These are phyloP conservation scores for Saksenaea oblongispora DNA, from an alignment of 371 early-diverging fungal species.

Conservation along the genomic window DNA sequence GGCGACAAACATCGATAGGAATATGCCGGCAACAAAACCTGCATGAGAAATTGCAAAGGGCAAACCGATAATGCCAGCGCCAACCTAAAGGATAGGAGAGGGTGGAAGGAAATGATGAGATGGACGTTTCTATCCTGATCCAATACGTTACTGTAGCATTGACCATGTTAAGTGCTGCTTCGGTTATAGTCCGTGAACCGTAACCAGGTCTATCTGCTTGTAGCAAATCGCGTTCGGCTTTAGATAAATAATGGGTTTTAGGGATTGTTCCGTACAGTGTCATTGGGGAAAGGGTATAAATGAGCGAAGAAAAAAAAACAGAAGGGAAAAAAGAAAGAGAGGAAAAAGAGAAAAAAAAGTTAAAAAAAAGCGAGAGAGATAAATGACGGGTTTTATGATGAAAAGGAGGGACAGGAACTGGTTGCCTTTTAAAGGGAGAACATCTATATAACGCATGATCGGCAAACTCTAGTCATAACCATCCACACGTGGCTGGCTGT, in stretches of 20 bases:
- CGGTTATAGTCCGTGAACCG: constrained; percentile 18
- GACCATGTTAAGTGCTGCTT: constrained; percentile 44
- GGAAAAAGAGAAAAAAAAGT: background rate
- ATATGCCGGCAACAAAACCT: constrained; percentile 48
- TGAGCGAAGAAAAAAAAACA: background rate
- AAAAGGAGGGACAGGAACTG: background rate
- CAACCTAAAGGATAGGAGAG: constrained; percentile 17
- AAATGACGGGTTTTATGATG: background rate
- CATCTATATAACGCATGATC: background rate
- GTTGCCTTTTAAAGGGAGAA: constrained; percentile 3
- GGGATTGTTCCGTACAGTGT: constrained; percentile 3
- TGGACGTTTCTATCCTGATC: too few species aligned
- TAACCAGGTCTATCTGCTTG: constrained; percentile 31
- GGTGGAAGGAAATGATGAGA: background rate
- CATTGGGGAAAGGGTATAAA: background rate
- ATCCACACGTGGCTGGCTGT: background rate
- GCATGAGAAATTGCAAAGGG: constrained; percentile 46
- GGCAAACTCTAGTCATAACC: background rate
- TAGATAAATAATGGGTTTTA: background rate
- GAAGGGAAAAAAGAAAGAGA: background rate
- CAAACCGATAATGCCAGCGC: constrained; percentile 54
- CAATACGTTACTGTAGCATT: constrained; percentile 38
- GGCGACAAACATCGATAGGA: constrained; percentile 40
- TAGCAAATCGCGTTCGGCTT: constrained; percentile 21
- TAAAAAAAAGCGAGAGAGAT: background rate